phyloP scores from a whole-genome alignment of 441 rosid genomes.

The Raphanus hybrid region DNA sequence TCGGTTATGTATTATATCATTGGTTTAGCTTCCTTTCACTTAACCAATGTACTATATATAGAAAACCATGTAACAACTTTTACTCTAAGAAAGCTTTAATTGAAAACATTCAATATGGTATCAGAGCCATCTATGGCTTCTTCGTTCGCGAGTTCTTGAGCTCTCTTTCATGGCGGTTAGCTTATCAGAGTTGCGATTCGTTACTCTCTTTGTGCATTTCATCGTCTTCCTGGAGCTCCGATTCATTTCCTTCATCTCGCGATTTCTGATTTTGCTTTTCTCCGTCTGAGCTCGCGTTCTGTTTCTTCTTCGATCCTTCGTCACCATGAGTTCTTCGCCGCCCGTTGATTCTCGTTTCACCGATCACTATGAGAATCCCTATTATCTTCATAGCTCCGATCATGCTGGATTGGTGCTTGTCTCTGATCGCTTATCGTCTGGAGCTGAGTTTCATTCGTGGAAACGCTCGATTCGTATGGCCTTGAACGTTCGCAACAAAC shows the following conservation, averaged over 20 bases:
- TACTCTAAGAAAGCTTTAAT: background rate
- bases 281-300: background rate
- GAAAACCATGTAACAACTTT: background rate
- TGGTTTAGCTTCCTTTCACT: no score
- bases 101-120: background rate
- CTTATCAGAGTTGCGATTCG: background rate
- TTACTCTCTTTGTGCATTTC: background rate
- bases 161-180: background rate
- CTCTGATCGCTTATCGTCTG: background rate
- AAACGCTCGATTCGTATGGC: background rate
- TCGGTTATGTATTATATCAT: no score
- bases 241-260: background rate
- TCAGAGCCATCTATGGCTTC: background rate
- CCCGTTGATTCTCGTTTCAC: background rate
- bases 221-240: background rate
- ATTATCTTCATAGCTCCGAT: background rate
- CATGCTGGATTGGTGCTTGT: background rate
- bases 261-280: background rate
- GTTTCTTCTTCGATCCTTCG: background rate
- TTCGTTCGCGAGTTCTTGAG: background rate
- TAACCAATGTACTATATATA: no score
- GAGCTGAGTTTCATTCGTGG: background rate
- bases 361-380: background rate
- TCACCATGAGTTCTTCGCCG: background rate
- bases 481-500: background rate